Evolutionary conservation across 768 basidiomycete genomes (phyloP).

Genomic region (Russula ochroleuca): DNA sequence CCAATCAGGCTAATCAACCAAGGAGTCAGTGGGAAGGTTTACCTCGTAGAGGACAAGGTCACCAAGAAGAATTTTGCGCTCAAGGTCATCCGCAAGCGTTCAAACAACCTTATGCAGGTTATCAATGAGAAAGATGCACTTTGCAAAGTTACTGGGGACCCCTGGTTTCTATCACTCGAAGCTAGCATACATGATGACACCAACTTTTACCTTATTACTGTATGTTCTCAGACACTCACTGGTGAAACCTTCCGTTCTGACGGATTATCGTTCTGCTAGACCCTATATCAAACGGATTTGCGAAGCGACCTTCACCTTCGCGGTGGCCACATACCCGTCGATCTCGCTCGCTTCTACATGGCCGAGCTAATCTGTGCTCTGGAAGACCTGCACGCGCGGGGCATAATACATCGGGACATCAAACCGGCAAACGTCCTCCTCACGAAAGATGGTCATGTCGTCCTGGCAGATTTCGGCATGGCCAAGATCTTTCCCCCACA

Average conservation of each 20-base stretch:
- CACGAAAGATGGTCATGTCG: slow-evolving; percentile 16
- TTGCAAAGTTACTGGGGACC: slow-evolving; percentile 9
- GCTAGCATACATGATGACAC: slow-evolving; percentile 27
- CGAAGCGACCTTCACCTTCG: slow-evolving; percentile 22
- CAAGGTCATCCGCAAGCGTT: slow-evolving; percentile 25
- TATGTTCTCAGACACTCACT: not conserved
- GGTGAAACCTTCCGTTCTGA: not conserved
- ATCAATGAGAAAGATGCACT: slow-evolving; percentile 23
- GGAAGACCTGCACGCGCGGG: slow-evolving; percentile 38
- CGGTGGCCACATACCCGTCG: slow-evolving; percentile 15
- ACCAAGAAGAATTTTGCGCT: slow-evolving; percentile 18
- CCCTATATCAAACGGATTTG: slow-evolving; percentile 20
- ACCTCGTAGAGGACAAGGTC: slow-evolving; percentile 18
- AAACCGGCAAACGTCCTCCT: slow-evolving; percentile 40
- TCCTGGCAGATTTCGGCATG: slow-evolving; percentile 28
- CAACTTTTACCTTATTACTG: slow-evolving; percentile 28
- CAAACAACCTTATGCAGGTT: slow-evolving; percentile 7
- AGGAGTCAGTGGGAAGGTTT: slow-evolving; percentile 26
- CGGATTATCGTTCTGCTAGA: slow-evolving; percentile 1
- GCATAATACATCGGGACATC: slow-evolving; percentile 48
- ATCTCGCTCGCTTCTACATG: slow-evolving; percentile 25
- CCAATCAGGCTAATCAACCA: slow-evolving; percentile 22
- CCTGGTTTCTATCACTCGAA: slow-evolving; percentile 25
- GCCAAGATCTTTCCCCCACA: slow-evolving; percentile 22
- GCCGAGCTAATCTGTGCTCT: slow-evolving; percentile 26